Evolutionary conservation across 805 yeast species (phyloP), one percentile per base, ranked within the genome.

Genomic region (Wickerhamomyces tratensis): DNA sequence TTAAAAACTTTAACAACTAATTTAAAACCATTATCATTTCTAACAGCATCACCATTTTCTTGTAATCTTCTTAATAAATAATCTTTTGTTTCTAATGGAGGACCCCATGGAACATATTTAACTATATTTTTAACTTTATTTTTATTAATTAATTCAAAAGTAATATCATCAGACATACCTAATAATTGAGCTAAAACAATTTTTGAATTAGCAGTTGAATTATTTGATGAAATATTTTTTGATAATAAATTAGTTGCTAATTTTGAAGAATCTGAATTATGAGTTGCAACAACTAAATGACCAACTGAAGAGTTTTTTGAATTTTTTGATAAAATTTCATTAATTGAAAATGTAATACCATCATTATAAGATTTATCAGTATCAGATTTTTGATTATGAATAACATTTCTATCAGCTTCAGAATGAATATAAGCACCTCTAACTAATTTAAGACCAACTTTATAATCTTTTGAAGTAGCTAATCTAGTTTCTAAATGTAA

Each of bases 41-140:
- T 80, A 7, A 86, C 94, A 9, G 96, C 95, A 63, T 89, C 96
- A 25, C 96, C 96, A 58, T 89, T 89, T 67, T 89, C 98, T 67
- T 89, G 96, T 48, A 89, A 69, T 66, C 98, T 77, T 69, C 98
- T 80, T 48, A 81, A 68, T 47, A 89, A 66, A 59, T 89, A 89
- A 52, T 86, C 95, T 67, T 86, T 87, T 45, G 96, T 88, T 65
- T 91, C 97, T 51, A 77, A 65, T 43, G 95, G 94, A 33, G 97
- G 97, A 9, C 97, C 97, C 97, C 97, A 89, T 14, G 97, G 95
- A 48, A 89, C 96, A 59, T 91, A 89, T 66, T 91, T 91, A 65
- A 91, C 81, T 42, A 89, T 81, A 56, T 86, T 86, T 47, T 72
- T 77, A 38, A 76, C 84, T 38, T 76, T 70, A 50, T 83, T 76